Percentiles rank a stretch among this genome's conserved stretches.
phyloP scores from a whole-genome alignment of 2,329 filamentous ascomycete species.

The Claviceps quebecensis region DNA sequence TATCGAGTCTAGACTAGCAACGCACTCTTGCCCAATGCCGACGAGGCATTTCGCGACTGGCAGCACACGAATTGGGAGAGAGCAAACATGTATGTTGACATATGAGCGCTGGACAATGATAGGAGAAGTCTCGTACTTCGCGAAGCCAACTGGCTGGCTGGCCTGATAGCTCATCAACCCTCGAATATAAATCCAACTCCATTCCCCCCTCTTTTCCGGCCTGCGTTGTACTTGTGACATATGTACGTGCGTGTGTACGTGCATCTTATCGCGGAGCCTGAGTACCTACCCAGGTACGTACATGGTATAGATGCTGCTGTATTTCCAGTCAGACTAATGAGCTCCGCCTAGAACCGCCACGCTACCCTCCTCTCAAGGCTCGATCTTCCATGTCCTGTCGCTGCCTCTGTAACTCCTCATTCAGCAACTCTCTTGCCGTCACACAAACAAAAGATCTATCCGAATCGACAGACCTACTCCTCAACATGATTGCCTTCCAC shows the following conservation, averaged over 20 bases:
- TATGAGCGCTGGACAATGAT: neutral
- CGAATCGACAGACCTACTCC: slow-evolving; percentile 5
- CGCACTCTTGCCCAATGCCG: neutral
- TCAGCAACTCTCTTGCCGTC: slow-evolving; percentile 7
- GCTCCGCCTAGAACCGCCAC: neutral
- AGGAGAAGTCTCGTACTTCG: neutral
- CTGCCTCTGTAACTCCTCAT: neutral
- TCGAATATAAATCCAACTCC: neutral
- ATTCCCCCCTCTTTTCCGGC: neutral
- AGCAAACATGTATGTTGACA: neutral
- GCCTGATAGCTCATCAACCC: neutral
- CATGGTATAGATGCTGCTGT: neutral
- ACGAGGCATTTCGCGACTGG: neutral
- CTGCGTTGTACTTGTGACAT: neutral
- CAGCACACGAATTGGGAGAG: neutral
- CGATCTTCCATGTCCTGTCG: neutral
- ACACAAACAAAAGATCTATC: slow-evolving; percentile 10
- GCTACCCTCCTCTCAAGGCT: neutral
- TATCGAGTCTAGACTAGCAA: neutral
- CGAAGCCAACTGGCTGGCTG: neutral
- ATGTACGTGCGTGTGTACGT: neutral
- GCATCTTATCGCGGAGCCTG: neutral
- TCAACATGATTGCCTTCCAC: neutral
- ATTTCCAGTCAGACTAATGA: neutral
- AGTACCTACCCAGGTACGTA: neutral